A percentile compares a stretch with the other conserved stretches of the same genome.
Conservation (phyloP, 1,139 yeast species). For the Blastobotrys petasosporus region DNA sequence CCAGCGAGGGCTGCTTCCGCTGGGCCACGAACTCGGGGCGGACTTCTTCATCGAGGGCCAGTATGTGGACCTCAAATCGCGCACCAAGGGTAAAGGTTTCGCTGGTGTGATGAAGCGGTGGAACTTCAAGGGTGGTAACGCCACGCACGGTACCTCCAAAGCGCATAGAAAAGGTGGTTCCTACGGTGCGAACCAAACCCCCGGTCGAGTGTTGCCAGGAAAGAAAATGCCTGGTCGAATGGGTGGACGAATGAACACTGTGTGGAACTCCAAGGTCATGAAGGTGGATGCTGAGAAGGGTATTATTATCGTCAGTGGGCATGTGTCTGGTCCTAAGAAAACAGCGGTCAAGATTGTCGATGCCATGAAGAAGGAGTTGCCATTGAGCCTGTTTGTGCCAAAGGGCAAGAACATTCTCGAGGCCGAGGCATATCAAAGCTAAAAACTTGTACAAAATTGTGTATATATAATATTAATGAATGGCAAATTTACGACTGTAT, state of each 20-base stretch:
- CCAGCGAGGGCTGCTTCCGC: constrained; percentile 58
- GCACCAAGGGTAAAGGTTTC: constrained; percentile 92
- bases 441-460: neutral
- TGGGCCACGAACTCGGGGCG: constrained; percentile 75
- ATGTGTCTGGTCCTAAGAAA: constrained; percentile 86
- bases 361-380: constrained; percentile 46
- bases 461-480: neutral
- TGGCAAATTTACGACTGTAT: neutral
- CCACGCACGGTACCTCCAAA: constrained; percentile 92
- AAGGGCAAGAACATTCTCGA: constrained; percentile 9
- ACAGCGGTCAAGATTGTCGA: constrained; percentile 71
- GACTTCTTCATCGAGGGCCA: constrained; percentile 83
- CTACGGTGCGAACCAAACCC: constrained; percentile 90
- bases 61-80: constrained; percentile 70
- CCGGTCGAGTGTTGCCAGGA: constrained; percentile 95
- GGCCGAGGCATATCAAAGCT: neutral
- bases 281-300: constrained; percentile 79
- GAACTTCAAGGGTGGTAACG: constrained; percentile 85
- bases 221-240: constrained; percentile 98
- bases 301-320: constrained; percentile 77
- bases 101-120: constrained; percentile 98
- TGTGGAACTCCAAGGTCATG: constrained; percentile 69
- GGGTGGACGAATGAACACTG: constrained; percentile 75
- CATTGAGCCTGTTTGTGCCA: constrained; percentile 14
- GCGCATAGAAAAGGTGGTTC: constrained; percentile 98